Evolutionary conservation across 1,284 basidiomycete genomes (phyloP).

Genomic region (Rhodotorula glutinis): DNA sequence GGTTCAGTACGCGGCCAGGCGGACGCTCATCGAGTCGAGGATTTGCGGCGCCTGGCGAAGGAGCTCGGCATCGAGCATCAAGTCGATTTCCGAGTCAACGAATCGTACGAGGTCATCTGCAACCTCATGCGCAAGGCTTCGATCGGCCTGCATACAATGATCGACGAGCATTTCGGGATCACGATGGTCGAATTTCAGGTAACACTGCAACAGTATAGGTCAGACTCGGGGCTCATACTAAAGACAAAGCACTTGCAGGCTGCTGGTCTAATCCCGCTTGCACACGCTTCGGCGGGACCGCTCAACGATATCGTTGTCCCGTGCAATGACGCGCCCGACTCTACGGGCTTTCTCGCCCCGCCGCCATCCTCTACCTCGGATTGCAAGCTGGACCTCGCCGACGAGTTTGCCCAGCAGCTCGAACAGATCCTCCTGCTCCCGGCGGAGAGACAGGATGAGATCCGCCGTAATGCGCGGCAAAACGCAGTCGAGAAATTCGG

Average conservation of each 20-base stretch:
- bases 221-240: no score
- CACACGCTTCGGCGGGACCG: conserved; percentile 90
- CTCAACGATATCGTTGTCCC: conserved; percentile 86
- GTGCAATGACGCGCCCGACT: conserved; percentile 60
- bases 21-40: conserved; percentile 68
- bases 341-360: conserved; percentile 80
- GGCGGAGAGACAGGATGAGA: conserved; percentile 56
- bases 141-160: conserved; percentile 92
- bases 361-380: conserved; percentile 43
- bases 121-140: conserved; percentile 67
- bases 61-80: conserved; percentile 67
- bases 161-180: conserved; percentile 98
- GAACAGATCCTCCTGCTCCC: conserved; percentile 64
- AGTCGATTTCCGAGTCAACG: conserved; percentile 80
- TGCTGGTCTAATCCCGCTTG: conserved; percentile 85
- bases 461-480: conserved; percentile 66
- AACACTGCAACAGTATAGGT: no score
- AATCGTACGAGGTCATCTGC: conserved; percentile 69
- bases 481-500: conserved; percentile 72
- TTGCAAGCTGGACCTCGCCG: conserved; percentile 42
- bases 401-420: conserved; percentile 69
- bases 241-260: conserved; percentile 57
- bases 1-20: conserved; percentile 76
- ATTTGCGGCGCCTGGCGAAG: conserved; percentile 59
- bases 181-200: conserved; percentile 98